Base-by-base conservation (phyloP, 306 rosid species). In the Acacia acuminata region DNA sequence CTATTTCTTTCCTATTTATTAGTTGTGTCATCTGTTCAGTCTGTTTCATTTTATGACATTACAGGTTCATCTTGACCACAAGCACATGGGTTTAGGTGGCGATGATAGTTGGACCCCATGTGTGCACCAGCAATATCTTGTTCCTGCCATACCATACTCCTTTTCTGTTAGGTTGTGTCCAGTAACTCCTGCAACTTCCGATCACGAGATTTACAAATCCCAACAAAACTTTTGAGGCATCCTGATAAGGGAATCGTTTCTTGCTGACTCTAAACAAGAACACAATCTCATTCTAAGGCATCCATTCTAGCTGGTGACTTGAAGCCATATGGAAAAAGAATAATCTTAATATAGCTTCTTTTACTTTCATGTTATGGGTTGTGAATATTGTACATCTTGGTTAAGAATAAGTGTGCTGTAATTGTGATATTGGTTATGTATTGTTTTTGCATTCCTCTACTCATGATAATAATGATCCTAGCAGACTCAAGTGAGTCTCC, bases 51-150 rank as follows among this genome's bases (percentile, higher is more conserved):
- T 60, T 56, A 38, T 74, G 84, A 32, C 78, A 77, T 84, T 76
- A 43, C 91, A 93, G 98, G 86, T 96, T 85, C 96, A 96, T 87
- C 93, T 96, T 34, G 99, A 96, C 71, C 98, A 96, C 91, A 90
- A 88, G 90, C 99, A 96, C 77, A 96, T 93, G 99, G 98, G 99
- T 3, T 19, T 93, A 84, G 98, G 91, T 15, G 99, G 99, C 75
- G 99, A 96, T 65, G 98, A 96, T 85, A 93, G 99, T 85, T 96
- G 99, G 99, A 87, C 98, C 20, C 99, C 98, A 8, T 51, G 88
- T 40, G 97, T 91, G 63, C 99, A 96, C 50, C 78, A 86, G 2
- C 82, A 88, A 32, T 93, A 88, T 85, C 84, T 92, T 85, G 22
- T 93, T 83, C 91, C 92, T 51, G 70, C 96, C 8, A 81, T 79